Evolutionary conservation across 2,329 filamentous ascomycete genomes (phyloP).

Genomic region (Ophiostoma quercus): DNA sequence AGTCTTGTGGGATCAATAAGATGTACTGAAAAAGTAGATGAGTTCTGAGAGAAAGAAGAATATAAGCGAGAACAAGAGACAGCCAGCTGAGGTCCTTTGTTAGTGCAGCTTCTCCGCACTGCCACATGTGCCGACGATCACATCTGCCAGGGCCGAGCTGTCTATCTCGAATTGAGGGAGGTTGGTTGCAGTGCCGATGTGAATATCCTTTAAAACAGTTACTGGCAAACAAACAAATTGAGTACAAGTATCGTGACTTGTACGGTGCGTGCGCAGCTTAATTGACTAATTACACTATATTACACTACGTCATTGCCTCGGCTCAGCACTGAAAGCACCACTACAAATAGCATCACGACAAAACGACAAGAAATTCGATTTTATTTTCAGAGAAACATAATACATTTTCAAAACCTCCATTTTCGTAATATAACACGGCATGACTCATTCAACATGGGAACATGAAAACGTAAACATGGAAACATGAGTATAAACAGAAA

Average conservation of each 20-base stretch:
- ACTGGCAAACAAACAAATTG: too few relatives aligned
- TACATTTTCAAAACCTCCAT: background rate
- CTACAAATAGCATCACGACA: background rate
- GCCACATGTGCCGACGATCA: background rate
- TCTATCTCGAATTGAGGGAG: too few relatives aligned
- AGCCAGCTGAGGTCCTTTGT: background rate
- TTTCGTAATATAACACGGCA: background rate
- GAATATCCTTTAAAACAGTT: too few relatives aligned
- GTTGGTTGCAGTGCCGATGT: too few relatives aligned
- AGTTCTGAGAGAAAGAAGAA: background rate
- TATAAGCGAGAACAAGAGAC: background rate
- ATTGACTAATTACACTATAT: background rate
- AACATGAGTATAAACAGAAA: background rate
- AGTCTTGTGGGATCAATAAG: too few relatives aligned
- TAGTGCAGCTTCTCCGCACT: slow-evolving; percentile 12
- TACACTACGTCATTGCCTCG: background rate
- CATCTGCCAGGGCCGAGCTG: too few relatives aligned
- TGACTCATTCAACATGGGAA: background rate
- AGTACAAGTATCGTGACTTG: too few relatives aligned
- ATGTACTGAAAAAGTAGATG: too few relatives aligned
- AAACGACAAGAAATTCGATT: background rate
- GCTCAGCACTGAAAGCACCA: background rate
- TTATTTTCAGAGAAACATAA: background rate
- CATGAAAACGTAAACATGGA: background rate
- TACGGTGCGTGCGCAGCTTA: too few relatives aligned